Conservation (phyloP, 2,329 filamentous ascomycete species). For the Fusarium armeniacum region DNA sequence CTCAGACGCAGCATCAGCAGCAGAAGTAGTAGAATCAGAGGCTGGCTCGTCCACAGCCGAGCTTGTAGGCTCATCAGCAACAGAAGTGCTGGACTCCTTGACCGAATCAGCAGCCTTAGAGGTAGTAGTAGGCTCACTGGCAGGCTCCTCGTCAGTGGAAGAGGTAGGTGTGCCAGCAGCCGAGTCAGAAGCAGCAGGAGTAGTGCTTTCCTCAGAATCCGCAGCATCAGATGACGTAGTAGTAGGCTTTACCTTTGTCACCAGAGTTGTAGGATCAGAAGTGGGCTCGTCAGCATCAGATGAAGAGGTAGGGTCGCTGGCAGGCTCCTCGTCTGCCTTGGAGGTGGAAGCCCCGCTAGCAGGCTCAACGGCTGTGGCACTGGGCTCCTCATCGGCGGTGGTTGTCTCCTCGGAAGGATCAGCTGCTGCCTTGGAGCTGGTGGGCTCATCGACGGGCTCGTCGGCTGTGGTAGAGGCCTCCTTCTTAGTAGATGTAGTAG, state of each 20-base stretch:
- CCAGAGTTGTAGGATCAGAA: not conserved
- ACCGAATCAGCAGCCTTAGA: not conserved
- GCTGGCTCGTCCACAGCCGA: too few relatives aligned
- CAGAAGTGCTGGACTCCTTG: not conserved
- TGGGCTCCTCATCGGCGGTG: not conserved
- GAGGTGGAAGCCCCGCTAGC: not conserved
- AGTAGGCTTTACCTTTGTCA: not conserved
- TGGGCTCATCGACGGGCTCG: not conserved
- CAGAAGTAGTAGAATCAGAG: not conserved
- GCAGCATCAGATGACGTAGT: not conserved
- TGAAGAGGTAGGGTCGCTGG: not conserved
- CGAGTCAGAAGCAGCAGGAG: not conserved
- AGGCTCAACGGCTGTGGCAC: not conserved
- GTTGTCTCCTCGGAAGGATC: not conserved
- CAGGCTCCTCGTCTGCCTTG: not conserved
- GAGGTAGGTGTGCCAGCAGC: not conserved
- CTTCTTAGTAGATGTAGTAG: not conserved
- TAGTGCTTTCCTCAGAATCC: not conserved
- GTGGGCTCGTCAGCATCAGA: not conserved
- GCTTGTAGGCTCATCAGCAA: not conserved
- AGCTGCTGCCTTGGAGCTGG: not conserved
- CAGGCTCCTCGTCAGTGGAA: not conserved
- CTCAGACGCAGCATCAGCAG: not conserved
- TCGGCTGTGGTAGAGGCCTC: not conserved
- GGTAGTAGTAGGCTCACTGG: not conserved